Conservation (phyloP, 2,329 filamentous ascomycete genomes). For the Bisporella sp. region DNA sequence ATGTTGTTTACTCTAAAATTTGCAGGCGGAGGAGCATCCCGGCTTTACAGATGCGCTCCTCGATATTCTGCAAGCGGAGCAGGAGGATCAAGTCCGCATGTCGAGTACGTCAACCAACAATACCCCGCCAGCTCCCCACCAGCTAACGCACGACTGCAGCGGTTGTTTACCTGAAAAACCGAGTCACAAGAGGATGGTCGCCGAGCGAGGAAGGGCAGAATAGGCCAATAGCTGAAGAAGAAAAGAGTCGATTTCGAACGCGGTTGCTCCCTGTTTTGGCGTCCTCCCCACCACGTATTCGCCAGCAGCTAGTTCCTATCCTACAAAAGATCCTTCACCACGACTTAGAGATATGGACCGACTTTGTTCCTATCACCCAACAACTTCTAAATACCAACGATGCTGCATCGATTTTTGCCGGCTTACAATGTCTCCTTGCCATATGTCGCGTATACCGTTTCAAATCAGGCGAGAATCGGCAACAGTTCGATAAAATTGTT, state of each 20-base stretch:
- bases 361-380: constrained; percentile 87
- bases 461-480: constrained; percentile 72
- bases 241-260: constrained; percentile 81
- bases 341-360: constrained; percentile 92
- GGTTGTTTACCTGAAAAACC: constrained; percentile 97
- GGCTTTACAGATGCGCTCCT: constrained; percentile 88
- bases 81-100: constrained; percentile 75
- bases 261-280: constrained; percentile 86
- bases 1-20: constrained; percentile 12
- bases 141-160: constrained; percentile 46
- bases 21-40: constrained; percentile 78
- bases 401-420: constrained; percentile 80
- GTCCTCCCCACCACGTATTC: constrained; percentile 70
- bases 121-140: constrained; percentile 18
- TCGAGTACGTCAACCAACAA: constrained; percentile 60
- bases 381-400: constrained; percentile 84
- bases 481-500: constrained; percentile 91
- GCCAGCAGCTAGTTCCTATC: constrained; percentile 87
- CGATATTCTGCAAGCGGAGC: constrained; percentile 84
- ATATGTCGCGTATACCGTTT: constrained; percentile 95
- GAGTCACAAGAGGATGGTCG: constrained; percentile 87
- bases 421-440: constrained; percentile 86
- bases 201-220: constrained; percentile 62
- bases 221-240: constrained; percentile 75
- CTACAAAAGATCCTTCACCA: constrained; percentile 93